Percentiles rank a stretch among this genome's conserved stretches.
Evolutionary conservation across 2,329 filamentous ascomycete genomes (phyloP).

Genomic region (Lecanoromycetidae sp.): DNA sequence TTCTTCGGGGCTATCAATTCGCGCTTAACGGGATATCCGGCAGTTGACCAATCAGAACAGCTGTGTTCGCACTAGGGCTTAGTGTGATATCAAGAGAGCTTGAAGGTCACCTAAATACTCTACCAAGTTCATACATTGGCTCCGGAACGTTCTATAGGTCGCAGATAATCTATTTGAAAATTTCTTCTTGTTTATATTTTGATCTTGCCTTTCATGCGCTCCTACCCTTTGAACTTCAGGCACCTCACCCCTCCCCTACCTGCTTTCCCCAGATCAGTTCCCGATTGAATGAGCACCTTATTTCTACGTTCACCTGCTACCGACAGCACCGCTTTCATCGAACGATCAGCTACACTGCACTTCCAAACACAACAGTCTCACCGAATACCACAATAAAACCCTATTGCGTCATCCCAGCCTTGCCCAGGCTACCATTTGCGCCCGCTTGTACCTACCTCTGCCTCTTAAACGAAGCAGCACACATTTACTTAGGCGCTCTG

Average conservation of each 20-base stretch:
- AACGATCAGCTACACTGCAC: neutral
- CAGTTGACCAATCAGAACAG: constrained; percentile 1
- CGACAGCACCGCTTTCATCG: neutral
- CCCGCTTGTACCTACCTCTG: neutral
- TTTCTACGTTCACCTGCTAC: too few relatives aligned
- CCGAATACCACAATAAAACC: neutral
- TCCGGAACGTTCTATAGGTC: neutral
- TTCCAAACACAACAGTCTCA: too few relatives aligned
- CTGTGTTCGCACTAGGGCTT: neutral
- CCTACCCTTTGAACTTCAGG: neutral
- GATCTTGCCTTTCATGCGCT: neutral
- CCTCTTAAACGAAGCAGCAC: neutral
- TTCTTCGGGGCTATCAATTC: neutral
- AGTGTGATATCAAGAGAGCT: constrained; percentile 5
- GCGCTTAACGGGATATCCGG: constrained; percentile 3
- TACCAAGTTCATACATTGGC: neutral
- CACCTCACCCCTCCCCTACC: neutral
- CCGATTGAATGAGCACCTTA: too few relatives aligned
- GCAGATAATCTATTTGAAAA: neutral
- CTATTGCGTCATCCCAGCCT: neutral
- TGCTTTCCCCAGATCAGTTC: neutral
- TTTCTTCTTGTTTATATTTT: constrained; percentile 7
- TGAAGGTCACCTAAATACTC: neutral
- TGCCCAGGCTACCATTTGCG: neutral
- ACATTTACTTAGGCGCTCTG: neutral